These are phyloP conservation scores for Magnusiomyces clavatus DNA, from an alignment of 1,139 yeast genomes.

Conservation along the genomic window DNA sequence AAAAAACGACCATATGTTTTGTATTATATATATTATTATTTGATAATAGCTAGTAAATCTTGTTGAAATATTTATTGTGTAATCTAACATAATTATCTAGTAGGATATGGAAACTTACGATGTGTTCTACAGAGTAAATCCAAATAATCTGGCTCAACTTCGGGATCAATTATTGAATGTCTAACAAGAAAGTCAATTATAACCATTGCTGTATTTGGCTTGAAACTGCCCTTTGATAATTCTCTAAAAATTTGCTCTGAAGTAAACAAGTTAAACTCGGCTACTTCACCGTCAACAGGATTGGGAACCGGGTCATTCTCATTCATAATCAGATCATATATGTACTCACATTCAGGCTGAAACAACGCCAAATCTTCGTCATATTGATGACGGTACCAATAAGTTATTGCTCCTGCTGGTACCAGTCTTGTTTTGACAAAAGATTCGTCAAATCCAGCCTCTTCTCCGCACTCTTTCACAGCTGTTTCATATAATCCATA, in stretches of 20 bases:
- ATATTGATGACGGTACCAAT: slow-evolving; percentile 39
- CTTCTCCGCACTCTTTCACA: slow-evolving; percentile 81
- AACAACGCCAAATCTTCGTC: slow-evolving; percentile 37
- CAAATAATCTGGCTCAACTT: slow-evolving; percentile 53
- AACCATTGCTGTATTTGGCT: slow-evolving; percentile 81
- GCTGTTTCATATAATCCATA: slow-evolving; percentile 69
- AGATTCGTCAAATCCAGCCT: slow-evolving; percentile 63
- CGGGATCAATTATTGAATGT: slow-evolving; percentile 60
- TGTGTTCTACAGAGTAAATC: slow-evolving; percentile 57
- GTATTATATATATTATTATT: no score
- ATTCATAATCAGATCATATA: slow-evolving; percentile 58
- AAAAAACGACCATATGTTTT: no score
- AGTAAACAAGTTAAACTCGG: slow-evolving; percentile 9
- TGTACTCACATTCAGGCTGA: slow-evolving; percentile 84
- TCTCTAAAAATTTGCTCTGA: slow-evolving; percentile 44
- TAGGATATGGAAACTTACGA: slow-evolving; percentile 63
- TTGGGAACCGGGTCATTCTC: slow-evolving; percentile 45
- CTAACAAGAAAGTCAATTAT: slow-evolving; percentile 78
- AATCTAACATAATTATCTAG: slow-evolving; percentile 5
- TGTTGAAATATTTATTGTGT: no score
- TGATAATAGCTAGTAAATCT: no score
- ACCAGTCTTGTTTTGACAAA: slow-evolving; percentile 42
- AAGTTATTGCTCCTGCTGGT: slow-evolving; percentile 62
- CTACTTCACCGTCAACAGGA: slow-evolving; percentile 35
- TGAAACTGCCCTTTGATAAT: slow-evolving; percentile 53